Evolutionary conservation across 1,284 basidiomycete species (phyloP).

Genomic region (Retiboletus flavoniger): DNA sequence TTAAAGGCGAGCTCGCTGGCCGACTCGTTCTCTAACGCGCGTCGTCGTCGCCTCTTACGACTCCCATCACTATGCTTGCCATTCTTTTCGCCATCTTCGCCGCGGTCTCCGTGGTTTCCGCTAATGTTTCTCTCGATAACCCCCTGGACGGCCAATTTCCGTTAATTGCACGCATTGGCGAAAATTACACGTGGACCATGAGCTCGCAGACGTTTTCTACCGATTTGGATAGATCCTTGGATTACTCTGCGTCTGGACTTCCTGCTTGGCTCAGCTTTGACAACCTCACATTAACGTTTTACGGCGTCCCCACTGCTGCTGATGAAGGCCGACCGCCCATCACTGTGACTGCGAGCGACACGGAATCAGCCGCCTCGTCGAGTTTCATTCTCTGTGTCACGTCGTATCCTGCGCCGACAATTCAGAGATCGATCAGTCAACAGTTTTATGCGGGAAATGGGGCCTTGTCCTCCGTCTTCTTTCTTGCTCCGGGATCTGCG

Average conservation of each 20-base stretch:
- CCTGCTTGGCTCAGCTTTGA: slow-evolving; percentile 72
- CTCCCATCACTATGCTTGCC: slow-evolving; percentile 60
- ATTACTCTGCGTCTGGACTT: slow-evolving; percentile 49
- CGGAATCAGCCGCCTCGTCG: slow-evolving; percentile 48
- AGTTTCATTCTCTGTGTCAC: slow-evolving; percentile 63
- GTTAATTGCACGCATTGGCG: slow-evolving; percentile 55
- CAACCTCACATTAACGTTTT: slow-evolving; percentile 46
- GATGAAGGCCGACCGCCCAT: slow-evolving; percentile 61
- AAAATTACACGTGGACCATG: slow-evolving; percentile 65
- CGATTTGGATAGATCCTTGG: slow-evolving; percentile 40
- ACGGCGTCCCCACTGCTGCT: slow-evolving; percentile 53
- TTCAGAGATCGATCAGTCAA: slow-evolving; percentile 54
- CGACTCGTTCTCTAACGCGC: slow-evolving; percentile 50
- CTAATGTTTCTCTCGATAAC: slow-evolving; percentile 47
- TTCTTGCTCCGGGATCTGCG: slow-evolving; percentile 55
- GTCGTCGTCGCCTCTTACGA: slow-evolving; percentile 43
- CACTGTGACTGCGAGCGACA: slow-evolving; percentile 54
- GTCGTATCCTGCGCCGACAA: slow-evolving; percentile 50
- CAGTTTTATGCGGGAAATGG: slow-evolving; percentile 62
- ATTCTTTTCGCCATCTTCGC: slow-evolving; percentile 54
- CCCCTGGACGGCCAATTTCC: slow-evolving; percentile 62
- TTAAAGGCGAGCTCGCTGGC: slow-evolving; percentile 51
- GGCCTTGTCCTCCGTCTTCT: slow-evolving; percentile 68
- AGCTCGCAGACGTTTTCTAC: slow-evolving; percentile 59
- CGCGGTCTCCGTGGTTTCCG: slow-evolving; percentile 37